These are phyloP conservation scores for Amorphotheca resinae DNA, from an alignment of 495 filamentous ascomycete genomes.

Conservation along the genomic window DNA sequence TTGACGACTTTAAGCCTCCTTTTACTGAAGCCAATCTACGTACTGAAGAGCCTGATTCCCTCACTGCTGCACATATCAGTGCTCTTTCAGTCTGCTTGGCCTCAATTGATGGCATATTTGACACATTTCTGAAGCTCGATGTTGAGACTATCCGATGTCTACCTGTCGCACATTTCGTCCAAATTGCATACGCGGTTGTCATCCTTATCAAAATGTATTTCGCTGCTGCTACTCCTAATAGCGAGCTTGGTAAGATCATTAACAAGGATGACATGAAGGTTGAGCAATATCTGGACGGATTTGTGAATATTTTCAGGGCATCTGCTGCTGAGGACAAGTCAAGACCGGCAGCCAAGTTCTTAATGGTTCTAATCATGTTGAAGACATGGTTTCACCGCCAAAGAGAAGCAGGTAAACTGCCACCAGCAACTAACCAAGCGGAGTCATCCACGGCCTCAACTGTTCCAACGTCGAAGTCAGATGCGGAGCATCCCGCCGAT, in stretches of 20 bases:
- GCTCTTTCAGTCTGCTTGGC: conserved; percentile 60
- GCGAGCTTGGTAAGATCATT: conserved; percentile 65
- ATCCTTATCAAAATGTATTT: conserved; percentile 82
- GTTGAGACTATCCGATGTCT: conserved; percentile 51
- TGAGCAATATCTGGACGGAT: conserved; percentile 56
- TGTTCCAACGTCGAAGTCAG: not conserved
- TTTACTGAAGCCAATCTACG: conserved; percentile 34
- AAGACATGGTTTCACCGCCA: conserved; percentile 55
- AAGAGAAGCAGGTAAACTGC: conserved; percentile 7
- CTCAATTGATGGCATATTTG: conserved; percentile 62
- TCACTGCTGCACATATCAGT: conserved; percentile 52
- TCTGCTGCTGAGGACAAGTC: conserved; percentile 52
- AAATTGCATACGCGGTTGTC: conserved; percentile 72
- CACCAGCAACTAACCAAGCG: not conserved
- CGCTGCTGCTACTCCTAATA: conserved; percentile 50
- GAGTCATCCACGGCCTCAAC: not conserved
- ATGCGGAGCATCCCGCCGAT: not conserved
- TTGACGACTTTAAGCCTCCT: conserved; percentile 45
- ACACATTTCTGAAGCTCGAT: conserved; percentile 51
- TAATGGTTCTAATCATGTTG: conserved; percentile 61
- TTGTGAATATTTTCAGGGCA: conserved; percentile 53
- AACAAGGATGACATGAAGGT: conserved; percentile 61
- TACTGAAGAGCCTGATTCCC: conserved; percentile 21
- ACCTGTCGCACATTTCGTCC: conserved; percentile 66
- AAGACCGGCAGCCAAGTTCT: conserved; percentile 62